These are phyloP conservation scores for Hyphopichia buzzinii DNA, from an alignment of 1,139 yeast species.

Conservation along the genomic window DNA sequence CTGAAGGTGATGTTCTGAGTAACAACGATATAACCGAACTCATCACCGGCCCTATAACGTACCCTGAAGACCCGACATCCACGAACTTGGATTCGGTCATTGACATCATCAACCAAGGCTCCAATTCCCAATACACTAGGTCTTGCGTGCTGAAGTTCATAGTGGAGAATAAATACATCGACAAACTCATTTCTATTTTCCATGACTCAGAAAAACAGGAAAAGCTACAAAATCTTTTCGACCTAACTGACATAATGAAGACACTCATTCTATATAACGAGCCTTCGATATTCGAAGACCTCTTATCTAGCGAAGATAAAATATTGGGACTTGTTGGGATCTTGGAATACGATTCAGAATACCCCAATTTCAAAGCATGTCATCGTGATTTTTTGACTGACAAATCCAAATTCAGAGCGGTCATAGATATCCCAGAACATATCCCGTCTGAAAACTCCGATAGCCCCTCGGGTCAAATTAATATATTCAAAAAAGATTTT, in stretches of 20 bases:
- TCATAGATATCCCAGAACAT: conserved; percentile 61
- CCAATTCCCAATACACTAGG: conserved; percentile 56
- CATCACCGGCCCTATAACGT: conserved; percentile 74
- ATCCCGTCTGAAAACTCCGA: conserved; percentile 25
- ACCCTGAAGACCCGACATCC: conserved; percentile 59
- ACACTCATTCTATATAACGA: conserved; percentile 72
- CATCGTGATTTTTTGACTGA: conserved; percentile 64
- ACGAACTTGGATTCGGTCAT: conserved; percentile 48
- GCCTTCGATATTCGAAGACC: conserved; percentile 59
- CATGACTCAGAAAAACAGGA: conserved; percentile 51
- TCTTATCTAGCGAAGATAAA: conserved; percentile 56
- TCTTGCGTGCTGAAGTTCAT: conserved; percentile 52
- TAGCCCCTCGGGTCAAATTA: conserved; percentile 27
- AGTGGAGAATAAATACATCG: conserved; percentile 50
- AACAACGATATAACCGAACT: conserved; percentile 63
- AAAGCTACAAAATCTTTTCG: conserved; percentile 53
- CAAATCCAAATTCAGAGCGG: conserved; percentile 65
- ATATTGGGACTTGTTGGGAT: conserved; percentile 71
- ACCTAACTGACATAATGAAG: conserved; percentile 71
- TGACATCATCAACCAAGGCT: conserved; percentile 54
- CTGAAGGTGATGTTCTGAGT: conserved; percentile 20
- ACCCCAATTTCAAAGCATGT: conserved; percentile 73
- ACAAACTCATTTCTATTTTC: conserved; percentile 52
- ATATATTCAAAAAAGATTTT: conserved; percentile 69
- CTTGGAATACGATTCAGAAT: conserved; percentile 90